phyloP scores from a whole-genome alignment of 208 protist species.

The Acanthamoeba sp. region DNA sequence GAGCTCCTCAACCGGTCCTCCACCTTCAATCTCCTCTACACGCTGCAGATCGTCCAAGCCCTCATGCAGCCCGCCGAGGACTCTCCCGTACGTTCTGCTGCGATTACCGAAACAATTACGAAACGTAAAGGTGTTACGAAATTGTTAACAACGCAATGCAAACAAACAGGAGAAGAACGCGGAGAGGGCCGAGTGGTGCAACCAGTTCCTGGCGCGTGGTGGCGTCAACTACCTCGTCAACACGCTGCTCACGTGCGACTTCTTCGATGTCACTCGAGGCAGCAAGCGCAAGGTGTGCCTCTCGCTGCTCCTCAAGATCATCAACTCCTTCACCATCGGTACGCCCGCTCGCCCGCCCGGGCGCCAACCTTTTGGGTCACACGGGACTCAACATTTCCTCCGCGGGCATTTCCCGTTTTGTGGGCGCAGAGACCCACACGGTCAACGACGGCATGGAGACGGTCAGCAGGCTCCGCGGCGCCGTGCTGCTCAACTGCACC shows the following conservation, averaged over 20 bases:
- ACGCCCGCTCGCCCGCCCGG: not conserved
- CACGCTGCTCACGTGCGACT: slow-evolving; percentile 69
- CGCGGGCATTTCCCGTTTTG: too few relatives aligned
- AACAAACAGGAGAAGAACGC: slow-evolving; percentile 58
- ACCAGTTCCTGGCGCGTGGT: slow-evolving; percentile 69
- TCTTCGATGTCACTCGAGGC: slow-evolving; percentile 75
- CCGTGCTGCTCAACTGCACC: slow-evolving; percentile 1
- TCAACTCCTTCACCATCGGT: slow-evolving; percentile 72
- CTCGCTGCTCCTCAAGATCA: slow-evolving; percentile 76
- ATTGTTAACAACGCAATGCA: too few relatives aligned
- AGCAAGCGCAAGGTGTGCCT: slow-evolving; percentile 80
- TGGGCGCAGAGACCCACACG: not conserved
- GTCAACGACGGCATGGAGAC: slow-evolving; percentile 45
- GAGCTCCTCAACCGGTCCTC: slow-evolving; percentile 64
- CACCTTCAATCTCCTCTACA: slow-evolving; percentile 76
- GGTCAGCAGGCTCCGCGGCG: slow-evolving; percentile 7
- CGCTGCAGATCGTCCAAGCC: slow-evolving; percentile 78
- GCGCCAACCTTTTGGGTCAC: too few relatives aligned
- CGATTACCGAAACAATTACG: too few relatives aligned
- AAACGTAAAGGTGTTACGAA: too few relatives aligned
- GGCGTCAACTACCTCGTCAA: slow-evolving; percentile 72
- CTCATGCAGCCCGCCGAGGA: slow-evolving; percentile 71
- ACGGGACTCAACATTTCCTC: too few relatives aligned
- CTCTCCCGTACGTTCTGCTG: not conserved
- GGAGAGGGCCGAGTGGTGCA: slow-evolving; percentile 72